These are phyloP conservation scores for Venturia oleaginea DNA, from an alignment of 2,329 filamentous ascomycete genomes.

Conservation along the genomic window DNA sequence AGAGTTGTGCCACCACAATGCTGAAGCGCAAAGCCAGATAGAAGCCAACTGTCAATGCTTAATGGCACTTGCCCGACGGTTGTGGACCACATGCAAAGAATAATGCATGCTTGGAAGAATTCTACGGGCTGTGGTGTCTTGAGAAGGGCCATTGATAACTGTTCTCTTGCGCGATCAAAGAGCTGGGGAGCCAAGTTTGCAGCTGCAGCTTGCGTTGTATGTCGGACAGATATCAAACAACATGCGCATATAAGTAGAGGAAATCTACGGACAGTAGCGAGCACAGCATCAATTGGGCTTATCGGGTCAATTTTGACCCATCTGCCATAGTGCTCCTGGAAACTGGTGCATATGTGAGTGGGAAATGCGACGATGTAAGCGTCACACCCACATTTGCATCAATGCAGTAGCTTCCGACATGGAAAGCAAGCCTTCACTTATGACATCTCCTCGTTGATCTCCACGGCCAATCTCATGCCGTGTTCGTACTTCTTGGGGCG, in stretches of 20 bases:
- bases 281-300: conserved; percentile 21
- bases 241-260: conserved; percentile 32
- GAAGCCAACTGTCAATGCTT: conserved; percentile 38
- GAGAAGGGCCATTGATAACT: conserved; percentile 26
- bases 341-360: conserved; percentile 21
- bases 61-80: conserved; percentile 36
- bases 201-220: conserved; percentile 32
- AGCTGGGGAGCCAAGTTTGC: conserved; percentile 28
- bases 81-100: conserved; percentile 39
- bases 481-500: conserved; percentile 12
- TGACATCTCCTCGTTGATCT: neutral
- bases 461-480: neutral
- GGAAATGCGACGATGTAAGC: conserved; percentile 20
- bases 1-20: conserved; percentile 31
- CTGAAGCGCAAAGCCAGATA: conserved; percentile 36
- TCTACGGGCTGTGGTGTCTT: conserved; percentile 31
- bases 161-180: conserved; percentile 28
- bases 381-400: conserved; percentile 14
- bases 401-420: conserved; percentile 7
- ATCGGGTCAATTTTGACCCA: conserved; percentile 31
- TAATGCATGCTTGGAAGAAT: conserved; percentile 35
- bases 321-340: conserved; percentile 34
- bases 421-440: conserved; percentile 3
- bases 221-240: conserved; percentile 34
- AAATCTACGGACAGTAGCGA: conserved; percentile 28